Evolutionary conservation across 768 basidiomycete species (phyloP), one percentile per base, ranked within the genome.

Genomic region (Agrocybe praecox): DNA sequence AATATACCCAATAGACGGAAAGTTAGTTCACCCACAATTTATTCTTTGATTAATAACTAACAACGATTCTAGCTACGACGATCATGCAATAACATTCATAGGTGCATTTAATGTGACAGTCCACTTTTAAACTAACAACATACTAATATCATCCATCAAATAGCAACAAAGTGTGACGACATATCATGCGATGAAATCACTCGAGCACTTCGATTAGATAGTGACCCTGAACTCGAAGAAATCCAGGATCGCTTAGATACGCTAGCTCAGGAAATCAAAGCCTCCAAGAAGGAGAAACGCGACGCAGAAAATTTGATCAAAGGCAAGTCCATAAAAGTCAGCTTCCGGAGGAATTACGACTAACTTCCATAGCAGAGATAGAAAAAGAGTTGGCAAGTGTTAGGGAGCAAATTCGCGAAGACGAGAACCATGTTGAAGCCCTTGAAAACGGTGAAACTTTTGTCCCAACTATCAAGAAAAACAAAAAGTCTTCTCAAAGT

Each of bases 141-240:
- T 52, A 52, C 48, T 22, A 45, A 24, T 26, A 40, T 23, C 11
- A 40, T 53, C 10, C 18, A 17, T 45, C 12, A 23, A 14, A 15
- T 56, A 83, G 85, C 85, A 7, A 83, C 80, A 60, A 86, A 87
- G 66, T 83, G 82, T 54, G 86, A 87, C 53, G 86, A 87, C 58
- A 78, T 87, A 14, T 84, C 83, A 12, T 84, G 82, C 52, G 79
- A 80, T 0, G 85, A 87, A 59, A 78, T 85, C 40, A 80, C 86
- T 47, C 67, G 67, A 9, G 78, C 80, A 0, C 73, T 87, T 45
- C 61, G 70, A 21, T 75, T 86, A 5, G 77, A 81, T 2, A 80
- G 83, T 49, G 80, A 85, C n/a, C 75, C 78, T 0, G 77, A 78
- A 49, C 70, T 85, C 17, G 78, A 80, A 51, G 75, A 67, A 1